These are phyloP conservation scores for Zygoascus biomembranicola DNA, from an alignment of 805 yeast species.

Conservation along the genomic window DNA sequence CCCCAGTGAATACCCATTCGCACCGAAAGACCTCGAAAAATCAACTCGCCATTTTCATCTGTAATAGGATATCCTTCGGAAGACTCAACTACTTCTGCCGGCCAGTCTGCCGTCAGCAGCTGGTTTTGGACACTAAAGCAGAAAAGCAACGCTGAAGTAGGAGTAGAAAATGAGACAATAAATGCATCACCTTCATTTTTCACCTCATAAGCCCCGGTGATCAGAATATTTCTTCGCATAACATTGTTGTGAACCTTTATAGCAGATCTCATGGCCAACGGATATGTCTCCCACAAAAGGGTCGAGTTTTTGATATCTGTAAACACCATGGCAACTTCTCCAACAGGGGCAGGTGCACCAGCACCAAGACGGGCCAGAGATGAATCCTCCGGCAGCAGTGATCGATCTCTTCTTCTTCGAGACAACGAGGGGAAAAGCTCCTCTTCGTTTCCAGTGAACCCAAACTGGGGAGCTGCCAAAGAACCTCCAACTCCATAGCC, in stretches of 20 bases:
- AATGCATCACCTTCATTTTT: constrained; percentile 99
- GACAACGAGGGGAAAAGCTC: constrained; percentile 23
- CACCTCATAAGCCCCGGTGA: constrained; percentile 96
- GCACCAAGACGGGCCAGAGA: constrained; percentile 66
- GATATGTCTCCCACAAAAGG: constrained; percentile 83
- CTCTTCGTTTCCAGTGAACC: constrained; percentile 17
- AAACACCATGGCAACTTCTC: constrained; percentile 90
- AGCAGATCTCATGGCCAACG: constrained; percentile 93
- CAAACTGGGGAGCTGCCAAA: not conserved
- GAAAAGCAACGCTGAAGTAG: constrained; percentile 86
- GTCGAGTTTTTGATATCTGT: constrained; percentile 97
- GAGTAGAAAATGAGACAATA: constrained; percentile 93
- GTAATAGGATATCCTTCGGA: constrained; percentile 76
- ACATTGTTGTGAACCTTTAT: constrained; percentile 88
- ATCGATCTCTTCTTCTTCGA: constrained; percentile 41
- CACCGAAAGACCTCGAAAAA: constrained; percentile 86
- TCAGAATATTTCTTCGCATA: constrained; percentile 87
- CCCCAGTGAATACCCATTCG: constrained; percentile 99
- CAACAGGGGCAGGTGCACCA: constrained; percentile 91
- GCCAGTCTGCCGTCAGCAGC: constrained; percentile 85
- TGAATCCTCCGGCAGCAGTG: constrained; percentile 59
- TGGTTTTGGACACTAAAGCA: constrained; percentile 88
- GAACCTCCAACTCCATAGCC: constrained; percentile 3
- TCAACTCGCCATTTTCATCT: constrained; percentile 48
- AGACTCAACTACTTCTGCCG: constrained; percentile 76